Evolutionary conservation across 768 basidiomycete species (phyloP).

Genomic region (Tubosaeta sp.): DNA sequence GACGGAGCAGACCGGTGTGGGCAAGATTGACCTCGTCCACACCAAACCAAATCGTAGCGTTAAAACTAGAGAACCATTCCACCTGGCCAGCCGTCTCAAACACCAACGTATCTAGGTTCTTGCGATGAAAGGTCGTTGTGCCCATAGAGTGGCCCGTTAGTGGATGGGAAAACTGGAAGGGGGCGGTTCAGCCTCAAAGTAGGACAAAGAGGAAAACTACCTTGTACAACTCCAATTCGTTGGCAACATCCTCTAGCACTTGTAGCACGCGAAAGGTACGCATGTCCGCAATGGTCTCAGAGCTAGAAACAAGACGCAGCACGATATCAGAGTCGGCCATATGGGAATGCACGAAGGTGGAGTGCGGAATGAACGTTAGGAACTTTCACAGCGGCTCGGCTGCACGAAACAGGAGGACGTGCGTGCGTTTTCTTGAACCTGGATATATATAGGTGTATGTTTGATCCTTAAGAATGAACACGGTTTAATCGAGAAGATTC

Average conservation of each 20-base stretch:
- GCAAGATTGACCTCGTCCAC: conserved; percentile 36
- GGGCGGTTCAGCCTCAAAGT: not conserved
- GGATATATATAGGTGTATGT: conserved; percentile 15
- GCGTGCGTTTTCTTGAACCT: not conserved
- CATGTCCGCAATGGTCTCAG: conserved; percentile 31
- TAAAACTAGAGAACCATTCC: conserved; percentile 46
- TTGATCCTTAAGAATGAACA: conserved; percentile 19
- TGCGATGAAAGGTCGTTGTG: conserved; percentile 46
- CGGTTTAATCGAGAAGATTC: not conserved
- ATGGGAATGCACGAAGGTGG: not conserved
- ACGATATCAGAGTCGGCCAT: conserved; percentile 35
- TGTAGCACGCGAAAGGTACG: conserved; percentile 43
- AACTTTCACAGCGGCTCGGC: not conserved
- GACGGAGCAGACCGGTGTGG: not conserved
- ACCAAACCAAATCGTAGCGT: conserved; percentile 47
- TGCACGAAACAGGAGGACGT: not conserved
- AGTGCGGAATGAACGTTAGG: not conserved
- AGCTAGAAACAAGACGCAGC: conserved; percentile 36
- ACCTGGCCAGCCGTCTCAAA: conserved; percentile 54
- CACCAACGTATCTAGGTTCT: conserved; percentile 38
- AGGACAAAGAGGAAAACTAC: conserved; percentile 17
- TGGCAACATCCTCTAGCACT: conserved; percentile 24
- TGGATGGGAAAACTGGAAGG: conserved; percentile 41
- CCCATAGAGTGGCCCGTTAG: conserved; percentile 39
- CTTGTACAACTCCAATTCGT: conserved; percentile 41